These are phyloP conservation scores for Pythium inflatum DNA, from an alignment of 352 stramenopile species.

Conservation along the genomic window DNA sequence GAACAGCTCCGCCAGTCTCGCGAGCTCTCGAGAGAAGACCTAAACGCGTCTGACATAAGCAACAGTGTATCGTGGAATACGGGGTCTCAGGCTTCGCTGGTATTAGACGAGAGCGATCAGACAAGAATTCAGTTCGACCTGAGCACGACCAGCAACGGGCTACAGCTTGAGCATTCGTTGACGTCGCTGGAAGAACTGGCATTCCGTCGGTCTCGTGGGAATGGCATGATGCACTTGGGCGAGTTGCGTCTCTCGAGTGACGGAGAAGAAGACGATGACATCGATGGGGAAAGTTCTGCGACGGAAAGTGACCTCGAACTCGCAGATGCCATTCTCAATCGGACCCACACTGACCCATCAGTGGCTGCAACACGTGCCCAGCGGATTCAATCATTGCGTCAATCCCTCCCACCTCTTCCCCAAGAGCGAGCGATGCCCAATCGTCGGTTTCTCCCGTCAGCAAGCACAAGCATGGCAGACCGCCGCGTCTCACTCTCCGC, in stretches of 20 bases:
- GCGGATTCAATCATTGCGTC: slow-evolving; percentile 23
- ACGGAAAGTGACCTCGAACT: slow-evolving; percentile 36
- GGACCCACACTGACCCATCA: background rate
- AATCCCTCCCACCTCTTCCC: slow-evolving; percentile 24
- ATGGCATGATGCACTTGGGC: slow-evolving; percentile 30
- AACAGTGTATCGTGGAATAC: slow-evolving; percentile 33
- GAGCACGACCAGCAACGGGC: background rate
- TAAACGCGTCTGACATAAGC: slow-evolving; percentile 27
- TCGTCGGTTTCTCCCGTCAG: background rate
- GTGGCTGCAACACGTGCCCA: background rate
- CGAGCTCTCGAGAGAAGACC: slow-evolving; percentile 31
- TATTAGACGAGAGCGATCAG: slow-evolving; percentile 18
- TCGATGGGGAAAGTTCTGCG: slow-evolving; percentile 19
- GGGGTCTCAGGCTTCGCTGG: slow-evolving; percentile 25
- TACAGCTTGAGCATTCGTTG: slow-evolving; percentile 18
- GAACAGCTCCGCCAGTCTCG: slow-evolving; percentile 25
- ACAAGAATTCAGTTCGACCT: background rate
- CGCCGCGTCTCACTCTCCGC: background rate
- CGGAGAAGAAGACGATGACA: slow-evolving; percentile 28
- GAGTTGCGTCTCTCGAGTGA: slow-evolving; percentile 32
- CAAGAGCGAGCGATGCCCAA: slow-evolving; percentile 9
- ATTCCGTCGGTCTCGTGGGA: slow-evolving; percentile 13
- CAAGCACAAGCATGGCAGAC: background rate
- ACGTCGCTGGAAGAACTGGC: slow-evolving; percentile 26
- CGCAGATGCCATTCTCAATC: slow-evolving; percentile 25